Evolutionary conservation across 768 basidiomycete species (phyloP).

Genomic region (Russula abietina): DNA sequence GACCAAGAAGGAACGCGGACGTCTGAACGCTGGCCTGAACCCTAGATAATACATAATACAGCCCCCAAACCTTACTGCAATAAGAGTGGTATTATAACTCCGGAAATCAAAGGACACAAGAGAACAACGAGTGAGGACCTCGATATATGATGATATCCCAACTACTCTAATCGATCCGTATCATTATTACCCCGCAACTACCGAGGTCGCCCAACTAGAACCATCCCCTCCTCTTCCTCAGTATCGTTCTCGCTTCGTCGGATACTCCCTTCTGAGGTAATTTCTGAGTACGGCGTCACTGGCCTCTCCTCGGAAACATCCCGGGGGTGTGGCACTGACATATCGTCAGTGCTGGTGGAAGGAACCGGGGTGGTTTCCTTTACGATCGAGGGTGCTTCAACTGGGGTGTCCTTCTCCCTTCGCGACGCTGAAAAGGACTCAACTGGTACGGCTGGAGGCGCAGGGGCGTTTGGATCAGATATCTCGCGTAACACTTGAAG

Average conservation of each 20-base stretch:
- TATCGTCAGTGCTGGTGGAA: background rate
- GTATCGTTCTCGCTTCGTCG: constrained; percentile 63
- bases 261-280: constrained; percentile 31
- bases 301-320: constrained; percentile 15
- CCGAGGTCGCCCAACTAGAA: constrained; percentile 60
- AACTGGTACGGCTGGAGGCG: constrained; percentile 21
- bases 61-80: background rate
- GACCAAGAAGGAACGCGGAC: too few relatives aligned
- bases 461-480: constrained; percentile 46
- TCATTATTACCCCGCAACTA: background rate
- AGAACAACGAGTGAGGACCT: background rate
- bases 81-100: background rate
- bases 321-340: constrained; percentile 2
- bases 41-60: background rate
- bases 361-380: constrained; percentile 17
- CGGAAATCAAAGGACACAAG: constrained; percentile 14
- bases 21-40: background rate
- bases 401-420: background rate
- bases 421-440: background rate
- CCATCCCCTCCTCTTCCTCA: constrained; percentile 81
- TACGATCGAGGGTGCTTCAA: background rate
- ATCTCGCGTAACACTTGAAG: constrained; percentile 70
- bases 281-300: constrained; percentile 28
- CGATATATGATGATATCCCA: constrained; percentile 4
- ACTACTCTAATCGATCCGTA: background rate